Percentiles rank a stretch among this genome's conserved stretches.
Evolutionary conservation across 306 rosid species (phyloP).

Genomic region (Hippophae tibetana): DNA sequence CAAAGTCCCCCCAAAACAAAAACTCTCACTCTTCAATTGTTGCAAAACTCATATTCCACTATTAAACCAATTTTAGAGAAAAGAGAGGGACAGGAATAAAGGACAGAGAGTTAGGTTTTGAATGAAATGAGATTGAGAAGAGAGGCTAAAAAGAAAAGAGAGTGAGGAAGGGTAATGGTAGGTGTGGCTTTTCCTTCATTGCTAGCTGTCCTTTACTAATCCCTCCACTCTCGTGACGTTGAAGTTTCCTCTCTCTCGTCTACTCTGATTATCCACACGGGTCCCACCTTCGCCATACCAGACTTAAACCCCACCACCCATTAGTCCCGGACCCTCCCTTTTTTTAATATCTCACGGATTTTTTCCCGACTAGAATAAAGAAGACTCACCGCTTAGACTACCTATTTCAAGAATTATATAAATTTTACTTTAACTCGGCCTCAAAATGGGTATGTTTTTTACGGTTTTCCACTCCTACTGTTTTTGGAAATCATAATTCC

Average conservation of each 20-base stretch:
- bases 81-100: neutral
- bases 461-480: constrained; percentile 9
- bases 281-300: constrained; percentile 37
- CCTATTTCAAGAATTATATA: no score
- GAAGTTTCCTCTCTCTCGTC: constrained; percentile 37
- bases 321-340: neutral
- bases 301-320: constrained; percentile 1
- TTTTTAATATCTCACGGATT: constrained; percentile 35
- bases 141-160: constrained; percentile 31
- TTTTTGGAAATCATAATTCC: neutral
- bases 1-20: no score
- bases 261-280: constrained; percentile 26
- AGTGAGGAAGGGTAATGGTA: constrained; percentile 23
- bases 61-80: neutral
- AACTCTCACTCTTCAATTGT: no score
- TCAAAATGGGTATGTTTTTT: no score
- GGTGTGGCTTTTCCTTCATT: constrained; percentile 80
- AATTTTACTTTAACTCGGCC: no score
- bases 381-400: no score
- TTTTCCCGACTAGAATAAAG: neutral
- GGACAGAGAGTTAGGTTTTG: neutral
- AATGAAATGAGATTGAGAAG: constrained; percentile 27
- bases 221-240: constrained; percentile 51
- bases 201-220: constrained; percentile 87
- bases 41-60: constrained; percentile 16